These are phyloP conservation scores for Przewalskia tangutica DNA, from an alignment of 257 asterid genomes.

Conservation along the genomic window DNA sequence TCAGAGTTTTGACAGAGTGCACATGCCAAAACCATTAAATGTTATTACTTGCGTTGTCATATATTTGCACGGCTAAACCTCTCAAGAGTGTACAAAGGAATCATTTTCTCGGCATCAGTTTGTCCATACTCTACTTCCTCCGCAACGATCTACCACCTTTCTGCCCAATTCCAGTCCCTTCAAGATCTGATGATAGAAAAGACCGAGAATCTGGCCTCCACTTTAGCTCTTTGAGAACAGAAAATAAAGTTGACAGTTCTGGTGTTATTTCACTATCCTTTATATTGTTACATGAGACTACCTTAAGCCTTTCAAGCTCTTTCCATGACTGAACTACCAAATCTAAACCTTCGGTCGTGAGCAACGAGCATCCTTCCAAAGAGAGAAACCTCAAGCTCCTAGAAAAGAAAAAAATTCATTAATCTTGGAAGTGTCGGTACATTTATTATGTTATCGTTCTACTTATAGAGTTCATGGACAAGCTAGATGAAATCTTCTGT, in stretches of 20 bases:
- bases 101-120: not conserved
- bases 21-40: not conserved
- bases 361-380: constrained; percentile 80
- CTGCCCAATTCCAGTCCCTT: constrained; percentile 84
- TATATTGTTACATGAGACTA: constrained; percentile 69
- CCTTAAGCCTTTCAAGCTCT: constrained; percentile 67
- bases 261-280: constrained; percentile 79
- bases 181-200: constrained; percentile 50
- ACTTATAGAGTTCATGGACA: not conserved
- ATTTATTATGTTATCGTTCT: not conserved
- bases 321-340: constrained; percentile 70
- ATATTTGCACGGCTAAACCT: not conserved
- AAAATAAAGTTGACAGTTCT: constrained; percentile 63
- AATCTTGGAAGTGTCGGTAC: not conserved
- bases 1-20: not conserved
- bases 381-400: constrained; percentile 63
- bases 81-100: not conserved
- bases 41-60: not conserved
- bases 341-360: constrained; percentile 79
- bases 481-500: not conserved
- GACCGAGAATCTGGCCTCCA: constrained; percentile 90
- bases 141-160: constrained; percentile 69
- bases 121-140: constrained; percentile 30
- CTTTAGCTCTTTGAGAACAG: constrained; percentile 70
- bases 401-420: constrained; percentile 12